Percentiles rank a stretch among this genome's conserved stretches.
Conservation (phyloP, 164 flowering plant species). For the Piper betle region DNA sequence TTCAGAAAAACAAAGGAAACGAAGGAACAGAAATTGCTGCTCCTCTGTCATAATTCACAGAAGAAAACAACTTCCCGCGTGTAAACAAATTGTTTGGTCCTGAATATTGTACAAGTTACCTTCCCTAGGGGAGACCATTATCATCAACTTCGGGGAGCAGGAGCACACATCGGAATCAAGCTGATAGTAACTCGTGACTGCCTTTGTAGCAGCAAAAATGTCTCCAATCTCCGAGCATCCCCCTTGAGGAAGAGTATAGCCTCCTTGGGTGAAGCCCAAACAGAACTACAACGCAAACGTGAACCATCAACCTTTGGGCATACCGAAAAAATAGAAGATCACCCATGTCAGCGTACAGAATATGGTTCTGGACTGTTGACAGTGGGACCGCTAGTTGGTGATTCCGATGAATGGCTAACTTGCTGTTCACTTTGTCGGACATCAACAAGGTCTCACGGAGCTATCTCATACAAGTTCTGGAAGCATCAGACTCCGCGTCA, state of each 20-base stretch:
- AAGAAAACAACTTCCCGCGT: not conserved
- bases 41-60: not conserved
- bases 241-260: not conserved
- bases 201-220: not conserved
- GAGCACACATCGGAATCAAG: not conserved
- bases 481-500: constrained; percentile 17
- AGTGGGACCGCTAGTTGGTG: constrained; percentile 44
- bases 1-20: not conserved
- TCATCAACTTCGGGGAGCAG: not conserved
- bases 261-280: not conserved
- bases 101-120: constrained; percentile 12
- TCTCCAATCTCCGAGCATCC: not conserved
- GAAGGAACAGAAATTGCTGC: constrained; percentile 2
- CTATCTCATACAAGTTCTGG: constrained; percentile 27
- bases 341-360: constrained; percentile 18
- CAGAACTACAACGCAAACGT: not conserved
- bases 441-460: constrained; percentile 21
- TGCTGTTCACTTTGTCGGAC: constrained; percentile 28
- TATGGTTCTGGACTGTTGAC: constrained; percentile 24
- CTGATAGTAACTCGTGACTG: not conserved
- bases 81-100: constrained; percentile 1
- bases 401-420: constrained; percentile 45
- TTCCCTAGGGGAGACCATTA: not conserved
- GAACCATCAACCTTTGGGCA: not conserved
- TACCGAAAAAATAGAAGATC: not conserved